phyloP scores from a whole-genome alignment of 345 rosid species.

The Populus ilicifolia region DNA sequence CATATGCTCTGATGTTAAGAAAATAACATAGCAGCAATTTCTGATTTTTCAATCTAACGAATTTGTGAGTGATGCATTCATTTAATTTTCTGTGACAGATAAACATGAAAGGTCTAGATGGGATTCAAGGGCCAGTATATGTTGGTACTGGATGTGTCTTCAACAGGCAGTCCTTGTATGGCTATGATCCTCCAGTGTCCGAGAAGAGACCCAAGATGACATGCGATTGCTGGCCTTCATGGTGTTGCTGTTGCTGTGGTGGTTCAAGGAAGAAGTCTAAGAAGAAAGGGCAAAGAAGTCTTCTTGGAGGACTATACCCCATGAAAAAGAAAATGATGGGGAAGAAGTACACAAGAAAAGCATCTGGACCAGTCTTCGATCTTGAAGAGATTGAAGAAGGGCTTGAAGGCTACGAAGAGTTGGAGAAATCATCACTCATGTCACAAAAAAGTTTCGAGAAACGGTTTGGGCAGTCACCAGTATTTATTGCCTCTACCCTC shows the following conservation, averaged over 20 bases:
- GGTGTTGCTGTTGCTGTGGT: conserved; percentile 89
- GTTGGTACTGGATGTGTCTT: conserved; percentile 98
- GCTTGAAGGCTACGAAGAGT: conserved; percentile 88
- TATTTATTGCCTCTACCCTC: conserved; percentile 83
- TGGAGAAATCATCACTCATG: conserved; percentile 89
- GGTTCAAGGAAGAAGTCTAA: conserved; percentile 76
- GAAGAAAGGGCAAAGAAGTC: conserved; percentile 58
- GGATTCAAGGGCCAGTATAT: conserved; percentile 92
- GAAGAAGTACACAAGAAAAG: conserved; percentile 62
- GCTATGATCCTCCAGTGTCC: conserved; percentile 88
- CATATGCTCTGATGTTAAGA: background rate
- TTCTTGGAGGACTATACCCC: conserved; percentile 48
- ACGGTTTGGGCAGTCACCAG: conserved; percentile 89
- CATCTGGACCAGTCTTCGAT: conserved; percentile 51
- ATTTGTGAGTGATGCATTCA: background rate
- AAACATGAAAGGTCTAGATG: conserved; percentile 90
- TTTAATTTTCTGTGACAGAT: conserved; percentile 39
- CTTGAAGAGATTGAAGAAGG: conserved; percentile 99
- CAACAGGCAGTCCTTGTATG: conserved; percentile 88
- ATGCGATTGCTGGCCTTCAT: conserved; percentile 97
- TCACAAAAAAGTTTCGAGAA: conserved; percentile 94
- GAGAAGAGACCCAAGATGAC: conserved; percentile 91
- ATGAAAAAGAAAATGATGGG: conserved; percentile 72
- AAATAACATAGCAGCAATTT: background rate
- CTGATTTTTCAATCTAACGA: background rate